These are phyloP conservation scores for Amaranthus hypochondriacus DNA, from an alignment of 148 eudicot genomes.

Conservation along the genomic window DNA sequence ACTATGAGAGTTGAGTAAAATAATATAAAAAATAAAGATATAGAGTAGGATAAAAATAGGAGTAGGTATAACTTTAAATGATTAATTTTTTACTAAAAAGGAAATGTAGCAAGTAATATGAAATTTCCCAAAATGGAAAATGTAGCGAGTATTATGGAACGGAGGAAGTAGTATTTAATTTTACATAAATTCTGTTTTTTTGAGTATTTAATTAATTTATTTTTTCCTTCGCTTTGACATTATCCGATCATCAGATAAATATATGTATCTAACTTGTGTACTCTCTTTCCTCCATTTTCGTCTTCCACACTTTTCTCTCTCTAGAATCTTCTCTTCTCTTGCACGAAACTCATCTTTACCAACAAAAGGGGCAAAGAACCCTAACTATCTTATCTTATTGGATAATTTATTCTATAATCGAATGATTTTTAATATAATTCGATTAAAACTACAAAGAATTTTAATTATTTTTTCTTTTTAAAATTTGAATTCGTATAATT, in stretches of 20 bases:
- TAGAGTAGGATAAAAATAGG: too few species aligned
- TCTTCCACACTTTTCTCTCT: slow-evolving; percentile 19
- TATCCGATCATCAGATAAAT: slow-evolving; percentile 16
- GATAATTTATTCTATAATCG: background rate
- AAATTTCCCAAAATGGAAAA: too few species aligned
- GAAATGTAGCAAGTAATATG: too few species aligned
- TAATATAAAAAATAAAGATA: too few species aligned
- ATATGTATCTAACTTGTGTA: background rate
- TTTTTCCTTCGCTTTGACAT: background rate
- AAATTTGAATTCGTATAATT: background rate
- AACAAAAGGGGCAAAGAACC: slow-evolving; percentile 6
- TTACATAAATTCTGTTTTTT: background rate
- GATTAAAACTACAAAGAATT: background rate
- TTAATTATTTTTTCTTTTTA: background rate
- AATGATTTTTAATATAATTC: slow-evolving; percentile 6
- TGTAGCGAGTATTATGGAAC: too few species aligned
- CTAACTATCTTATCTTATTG: background rate
- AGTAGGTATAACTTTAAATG: too few species aligned
- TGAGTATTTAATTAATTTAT: background rate
- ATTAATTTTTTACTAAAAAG: too few species aligned
- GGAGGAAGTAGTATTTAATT: too few species aligned
- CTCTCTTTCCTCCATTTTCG: slow-evolving; percentile 1
- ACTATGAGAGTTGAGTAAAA: too few species aligned
- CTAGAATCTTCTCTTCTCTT: slow-evolving; percentile 23
- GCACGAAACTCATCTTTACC: slow-evolving; percentile 8